phyloP scores from a whole-genome alignment of 1,139 yeast species.

The Blastobotrys raffinosifermentans region DNA sequence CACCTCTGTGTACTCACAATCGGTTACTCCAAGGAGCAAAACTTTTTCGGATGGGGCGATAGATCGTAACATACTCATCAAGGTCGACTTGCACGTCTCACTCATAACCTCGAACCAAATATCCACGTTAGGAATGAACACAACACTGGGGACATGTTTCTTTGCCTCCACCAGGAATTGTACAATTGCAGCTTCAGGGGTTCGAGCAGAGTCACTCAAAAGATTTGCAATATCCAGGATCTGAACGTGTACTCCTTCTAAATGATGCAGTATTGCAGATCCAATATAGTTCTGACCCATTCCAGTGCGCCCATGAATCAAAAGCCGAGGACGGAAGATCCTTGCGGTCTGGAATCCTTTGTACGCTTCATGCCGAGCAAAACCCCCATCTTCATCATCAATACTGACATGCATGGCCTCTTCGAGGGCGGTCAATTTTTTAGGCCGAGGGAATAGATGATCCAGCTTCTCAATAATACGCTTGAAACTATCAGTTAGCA shows the following conservation, averaged over 20 bases:
- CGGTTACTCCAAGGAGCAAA: slow-evolving; percentile 72
- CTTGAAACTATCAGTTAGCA: slow-evolving; percentile 47
- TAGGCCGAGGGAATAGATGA: slow-evolving; percentile 57
- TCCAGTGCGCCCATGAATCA: slow-evolving; percentile 71
- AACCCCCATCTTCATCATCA: slow-evolving; percentile 61
- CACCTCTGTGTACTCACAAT: slow-evolving; percentile 38
- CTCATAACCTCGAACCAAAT: slow-evolving; percentile 69
- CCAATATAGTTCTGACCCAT: slow-evolving; percentile 86
- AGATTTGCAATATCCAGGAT: slow-evolving; percentile 74
- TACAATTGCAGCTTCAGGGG: slow-evolving; percentile 80
- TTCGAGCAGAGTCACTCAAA: slow-evolving; percentile 72
- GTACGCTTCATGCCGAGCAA: slow-evolving; percentile 58
- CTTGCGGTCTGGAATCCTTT: slow-evolving; percentile 52
- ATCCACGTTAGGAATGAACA: slow-evolving; percentile 79
- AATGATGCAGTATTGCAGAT: slow-evolving; percentile 69
- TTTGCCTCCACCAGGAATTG: slow-evolving; percentile 85
- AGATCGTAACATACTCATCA: slow-evolving; percentile 62
- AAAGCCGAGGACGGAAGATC: slow-evolving; percentile 73
- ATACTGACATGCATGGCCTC: slow-evolving; percentile 66
- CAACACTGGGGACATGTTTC: slow-evolving; percentile 82
- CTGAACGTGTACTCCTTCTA: slow-evolving; percentile 91
- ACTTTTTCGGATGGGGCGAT: slow-evolving; percentile 69
- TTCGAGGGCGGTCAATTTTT: slow-evolving; percentile 54
- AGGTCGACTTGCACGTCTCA: slow-evolving; percentile 63
- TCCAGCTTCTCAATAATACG: slow-evolving; percentile 47